phyloP scores from a whole-genome alignment of 1,284 basidiomycete species.

The Boletus calvinii region DNA sequence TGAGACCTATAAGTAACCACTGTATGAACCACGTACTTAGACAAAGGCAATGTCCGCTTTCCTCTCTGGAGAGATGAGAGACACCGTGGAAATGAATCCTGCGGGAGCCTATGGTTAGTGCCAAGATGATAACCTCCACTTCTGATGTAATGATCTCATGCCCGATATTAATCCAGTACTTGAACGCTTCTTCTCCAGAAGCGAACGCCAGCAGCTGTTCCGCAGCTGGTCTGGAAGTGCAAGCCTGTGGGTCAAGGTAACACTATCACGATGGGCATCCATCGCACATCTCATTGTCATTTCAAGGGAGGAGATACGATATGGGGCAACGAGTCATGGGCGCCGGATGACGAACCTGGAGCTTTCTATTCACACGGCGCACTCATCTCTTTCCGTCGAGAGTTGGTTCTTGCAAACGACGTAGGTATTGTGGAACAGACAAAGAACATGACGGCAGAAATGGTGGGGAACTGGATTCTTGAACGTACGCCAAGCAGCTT shows the following conservation, averaged over 20 bases:
- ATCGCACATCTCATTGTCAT: slow-evolving; percentile 3
- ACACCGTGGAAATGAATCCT: slow-evolving; percentile 91
- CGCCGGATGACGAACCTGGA: slow-evolving; percentile 75
- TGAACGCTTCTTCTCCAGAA: slow-evolving; percentile 86
- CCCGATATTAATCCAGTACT: slow-evolving; percentile 55
- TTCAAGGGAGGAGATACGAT: slow-evolving; percentile 81
- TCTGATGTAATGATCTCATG: neutral
- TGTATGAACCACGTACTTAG: slow-evolving; percentile 37
- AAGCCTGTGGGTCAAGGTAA: slow-evolving; percentile 88
- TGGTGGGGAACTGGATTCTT: slow-evolving; percentile 79
- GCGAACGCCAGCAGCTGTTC: slow-evolving; percentile 90
- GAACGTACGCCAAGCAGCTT: slow-evolving; percentile 84
- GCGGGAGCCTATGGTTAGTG: slow-evolving; percentile 74
- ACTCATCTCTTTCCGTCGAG: slow-evolving; percentile 75
- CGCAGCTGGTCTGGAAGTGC: slow-evolving; percentile 94
- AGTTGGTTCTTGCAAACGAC: neutral
- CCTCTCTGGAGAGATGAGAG: slow-evolving; percentile 92
- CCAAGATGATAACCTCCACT: neutral
- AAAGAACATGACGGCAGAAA: slow-evolving; percentile 78
- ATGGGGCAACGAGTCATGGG: slow-evolving; percentile 79
- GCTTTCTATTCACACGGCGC: slow-evolving; percentile 74
- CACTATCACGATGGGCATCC: neutral
- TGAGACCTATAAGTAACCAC: neutral
- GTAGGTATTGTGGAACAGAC: slow-evolving; percentile 26
- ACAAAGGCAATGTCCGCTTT: slow-evolving; percentile 96